Percentiles rank a stretch among this genome's conserved stretches.
Conservation (phyloP, 2,329 filamentous ascomycete genomes). For the Colletotrichum trifolii region DNA sequence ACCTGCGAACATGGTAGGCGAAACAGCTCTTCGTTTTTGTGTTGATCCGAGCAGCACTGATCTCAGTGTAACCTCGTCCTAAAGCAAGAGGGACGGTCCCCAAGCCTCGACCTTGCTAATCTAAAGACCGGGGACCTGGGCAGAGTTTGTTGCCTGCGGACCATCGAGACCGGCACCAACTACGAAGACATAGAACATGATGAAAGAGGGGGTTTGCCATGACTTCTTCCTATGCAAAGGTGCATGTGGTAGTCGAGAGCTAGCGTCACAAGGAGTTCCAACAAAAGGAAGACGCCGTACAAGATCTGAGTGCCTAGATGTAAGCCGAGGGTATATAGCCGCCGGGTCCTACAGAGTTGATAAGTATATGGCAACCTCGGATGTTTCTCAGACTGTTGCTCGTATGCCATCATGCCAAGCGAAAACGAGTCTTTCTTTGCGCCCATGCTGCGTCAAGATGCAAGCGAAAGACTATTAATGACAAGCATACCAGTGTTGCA, state of each 20-base stretch:
- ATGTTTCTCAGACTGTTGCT: neutral
- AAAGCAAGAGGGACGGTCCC: conserved; percentile 39
- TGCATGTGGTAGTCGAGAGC: no score
- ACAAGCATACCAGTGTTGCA: no score
- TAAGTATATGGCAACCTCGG: neutral
- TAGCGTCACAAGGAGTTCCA: no score
- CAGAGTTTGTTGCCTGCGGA: conserved; percentile 47
- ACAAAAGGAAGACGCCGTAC: no score
- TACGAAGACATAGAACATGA: conserved; percentile 47
- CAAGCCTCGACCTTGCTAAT: conserved; percentile 52
- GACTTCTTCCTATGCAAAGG: no score
- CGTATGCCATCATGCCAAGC: no score
- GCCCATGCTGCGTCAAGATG: no score
- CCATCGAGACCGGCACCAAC: conserved; percentile 53
- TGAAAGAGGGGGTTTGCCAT: neutral
- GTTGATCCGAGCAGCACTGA: conserved; percentile 40
- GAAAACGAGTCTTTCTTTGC: no score
- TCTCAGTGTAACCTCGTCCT: conserved; percentile 40
- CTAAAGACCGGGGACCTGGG: conserved; percentile 45
- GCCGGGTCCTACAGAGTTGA: neutral
- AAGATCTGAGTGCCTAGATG: no score
- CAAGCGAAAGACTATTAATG: no score
- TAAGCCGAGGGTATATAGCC: no score
- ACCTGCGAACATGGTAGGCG: conserved; percentile 41
- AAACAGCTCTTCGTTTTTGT: conserved; percentile 48